Evolutionary conservation across 1,284 basidiomycete species (phyloP).

Genomic region (Pseudozyma pruni): DNA sequence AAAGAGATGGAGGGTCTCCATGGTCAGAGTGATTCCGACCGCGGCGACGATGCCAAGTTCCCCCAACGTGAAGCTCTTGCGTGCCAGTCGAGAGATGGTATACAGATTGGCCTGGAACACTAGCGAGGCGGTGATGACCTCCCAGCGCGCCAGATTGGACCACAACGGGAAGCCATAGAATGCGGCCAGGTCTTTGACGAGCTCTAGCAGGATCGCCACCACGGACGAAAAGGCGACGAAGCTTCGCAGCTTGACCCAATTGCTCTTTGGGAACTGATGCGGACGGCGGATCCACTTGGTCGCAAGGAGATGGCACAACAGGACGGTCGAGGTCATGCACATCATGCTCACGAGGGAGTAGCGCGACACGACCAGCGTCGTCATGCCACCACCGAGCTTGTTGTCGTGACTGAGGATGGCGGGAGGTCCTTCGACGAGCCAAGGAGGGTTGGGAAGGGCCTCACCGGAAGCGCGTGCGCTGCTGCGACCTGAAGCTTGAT

Average conservation of each 20-base stretch:
- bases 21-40: constrained; percentile 84
- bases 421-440: constrained; percentile 51
- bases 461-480: constrained; percentile 45
- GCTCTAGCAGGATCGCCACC: constrained; percentile 62
- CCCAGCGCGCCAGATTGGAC: constrained; percentile 68
- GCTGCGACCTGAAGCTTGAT: constrained; percentile 42
- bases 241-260: constrained; percentile 65
- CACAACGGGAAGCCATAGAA: constrained; percentile 61
- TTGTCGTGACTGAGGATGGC: constrained; percentile 41
- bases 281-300: constrained; percentile 52
- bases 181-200: constrained; percentile 59
- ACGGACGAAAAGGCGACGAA: constrained; percentile 66
- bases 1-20: constrained; percentile 73
- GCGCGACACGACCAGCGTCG: constrained; percentile 48
- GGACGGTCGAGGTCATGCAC: constrained; percentile 51
- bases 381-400: constrained; percentile 36
- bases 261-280: constrained; percentile 58
- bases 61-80: constrained; percentile 92
- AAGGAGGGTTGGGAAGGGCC: constrained; percentile 43
- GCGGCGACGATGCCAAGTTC: constrained; percentile 89
- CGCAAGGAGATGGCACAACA: constrained; percentile 47
- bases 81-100: constrained; percentile 85
- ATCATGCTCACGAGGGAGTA: constrained; percentile 55
- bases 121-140: constrained; percentile 78
- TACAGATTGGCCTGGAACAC: constrained; percentile 94